A percentile compares a stretch with the other conserved stretches of the same genome.
phyloP scores from a whole-genome alignment of 2,329 filamentous ascomycete genomes.

The Xylaria sp. region DNA sequence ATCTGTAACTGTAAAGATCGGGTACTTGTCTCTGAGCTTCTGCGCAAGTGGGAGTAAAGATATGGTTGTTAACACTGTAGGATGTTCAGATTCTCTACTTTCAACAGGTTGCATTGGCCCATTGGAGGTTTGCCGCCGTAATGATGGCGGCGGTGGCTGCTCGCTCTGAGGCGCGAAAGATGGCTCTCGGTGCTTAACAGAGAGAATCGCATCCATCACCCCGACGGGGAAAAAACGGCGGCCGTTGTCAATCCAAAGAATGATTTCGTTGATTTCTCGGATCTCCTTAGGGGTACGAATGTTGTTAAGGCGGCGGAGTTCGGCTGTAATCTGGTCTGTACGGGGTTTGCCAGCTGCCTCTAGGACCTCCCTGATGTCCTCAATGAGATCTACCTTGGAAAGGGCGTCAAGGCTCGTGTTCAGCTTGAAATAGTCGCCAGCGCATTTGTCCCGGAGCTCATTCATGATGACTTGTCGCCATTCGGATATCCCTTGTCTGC shows the following conservation, averaged over 20 bases:
- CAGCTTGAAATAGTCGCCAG: slow-evolving; percentile 41
- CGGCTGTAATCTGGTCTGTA: slow-evolving; percentile 42
- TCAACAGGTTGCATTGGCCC: neutral
- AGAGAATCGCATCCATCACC: slow-evolving; percentile 39
- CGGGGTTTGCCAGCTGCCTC: slow-evolving; percentile 40
- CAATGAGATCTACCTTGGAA: slow-evolving; percentile 42
- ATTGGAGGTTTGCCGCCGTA: slow-evolving; percentile 26
- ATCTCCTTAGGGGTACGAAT: slow-evolving; percentile 44
- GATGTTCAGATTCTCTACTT: neutral
- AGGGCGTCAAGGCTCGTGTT: slow-evolving; percentile 42
- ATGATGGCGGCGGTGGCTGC: neutral
- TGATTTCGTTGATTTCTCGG: slow-evolving; percentile 46
- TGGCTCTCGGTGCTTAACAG: slow-evolving; percentile 35
- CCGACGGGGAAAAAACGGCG: slow-evolving; percentile 35
- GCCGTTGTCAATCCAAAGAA: slow-evolving; percentile 43
- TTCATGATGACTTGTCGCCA: slow-evolving; percentile 42
- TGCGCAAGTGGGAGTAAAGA: slow-evolving; percentile 40
- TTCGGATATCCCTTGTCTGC: slow-evolving; percentile 36
- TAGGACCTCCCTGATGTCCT: slow-evolving; percentile 43
- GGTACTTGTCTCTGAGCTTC: slow-evolving; percentile 40
- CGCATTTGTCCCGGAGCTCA: slow-evolving; percentile 37
- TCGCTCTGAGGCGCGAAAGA: slow-evolving; percentile 5
- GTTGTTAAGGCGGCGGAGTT: slow-evolving; percentile 42
- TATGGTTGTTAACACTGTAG: slow-evolving; percentile 31
- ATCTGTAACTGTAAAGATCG: slow-evolving; percentile 39